These are phyloP conservation scores for Alnus glutinosa DNA, from an alignment of 306 rosid genomes.

Conservation along the genomic window DNA sequence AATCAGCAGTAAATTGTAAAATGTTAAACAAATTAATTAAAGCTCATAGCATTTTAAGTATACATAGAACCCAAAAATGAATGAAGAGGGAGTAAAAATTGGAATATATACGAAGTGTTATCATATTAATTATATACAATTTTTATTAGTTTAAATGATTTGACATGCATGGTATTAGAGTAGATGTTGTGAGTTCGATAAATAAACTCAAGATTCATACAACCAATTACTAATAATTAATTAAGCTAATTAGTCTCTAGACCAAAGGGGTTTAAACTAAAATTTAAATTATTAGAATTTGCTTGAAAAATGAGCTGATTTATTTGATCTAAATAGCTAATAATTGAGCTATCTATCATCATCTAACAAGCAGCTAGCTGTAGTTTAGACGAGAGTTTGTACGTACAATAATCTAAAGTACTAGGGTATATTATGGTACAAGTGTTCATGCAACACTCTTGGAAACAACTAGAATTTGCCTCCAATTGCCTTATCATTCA, in stretches of 20 bases:
- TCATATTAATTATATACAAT: too few species aligned
- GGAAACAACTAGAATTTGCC: neutral
- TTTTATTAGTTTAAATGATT: too few species aligned
- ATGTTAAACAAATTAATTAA: neutral
- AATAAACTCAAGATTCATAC: neutral
- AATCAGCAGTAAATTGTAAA: neutral
- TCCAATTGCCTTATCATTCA: neutral
- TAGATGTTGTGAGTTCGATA: too few species aligned
- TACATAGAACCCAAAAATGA: neutral
- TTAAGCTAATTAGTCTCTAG: neutral
- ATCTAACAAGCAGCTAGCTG: neutral
- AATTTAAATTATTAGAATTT: too few species aligned
- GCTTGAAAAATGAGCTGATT: neutral
- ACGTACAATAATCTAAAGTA: too few species aligned
- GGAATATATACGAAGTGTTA: neutral
- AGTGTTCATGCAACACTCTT: neutral
- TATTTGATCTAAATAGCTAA: too few species aligned
- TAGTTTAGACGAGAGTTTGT: too few species aligned
- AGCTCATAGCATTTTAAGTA: neutral
- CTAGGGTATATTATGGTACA: too few species aligned
- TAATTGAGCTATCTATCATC: neutral
- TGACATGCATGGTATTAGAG: too few species aligned
- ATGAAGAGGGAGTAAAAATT: neutral
- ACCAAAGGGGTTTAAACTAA: neutral
- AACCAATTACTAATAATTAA: neutral